Base-by-base conservation (phyloP, 2,329 filamentous ascomycete genomes). In the Polychaeton citri region DNA sequence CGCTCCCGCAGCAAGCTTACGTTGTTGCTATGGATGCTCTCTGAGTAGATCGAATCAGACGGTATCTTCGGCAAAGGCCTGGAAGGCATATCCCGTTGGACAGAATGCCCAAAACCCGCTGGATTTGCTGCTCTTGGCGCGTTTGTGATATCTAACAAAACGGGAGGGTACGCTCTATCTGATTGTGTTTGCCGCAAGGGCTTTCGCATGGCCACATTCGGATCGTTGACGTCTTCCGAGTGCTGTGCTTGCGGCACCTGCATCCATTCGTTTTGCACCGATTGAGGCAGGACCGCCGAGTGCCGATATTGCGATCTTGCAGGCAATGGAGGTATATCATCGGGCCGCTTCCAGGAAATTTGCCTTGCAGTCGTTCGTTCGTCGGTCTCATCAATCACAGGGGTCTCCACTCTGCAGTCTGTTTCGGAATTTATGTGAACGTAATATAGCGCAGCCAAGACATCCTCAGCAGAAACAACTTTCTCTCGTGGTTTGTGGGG, bases 381-480 rank as follows among this genome's bases (percentile, higher is more conserved):
- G n/a, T n/a, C n/a, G n/a, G n/a, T n/a, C n/a, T n/a, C n/a, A n/a
- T n/a, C n/a, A n/a, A n/a, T n/a, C n/a, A n/a, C n/a, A n/a, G n/a
- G n/a, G n/a, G n/a, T n/a, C n/a, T n/a, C n/a, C n/a, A 57, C 58
- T 41, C 61, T 55, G 38, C 82, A 73, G 26, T 74, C 67, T 3
- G 74, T 71, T 2, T 71, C 67, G 10, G 38, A 39, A 40, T 84
- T 72, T 26, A 92, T 72, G 59, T 96, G 88, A 36, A 95, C 66
- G 55, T 90, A 96, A 61, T 96, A 98, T 4, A 98, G 69, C 10
- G 81, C 93, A 49, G 77, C 84, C 38, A 80, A 75, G 33, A 98
- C 79, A 54, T 95, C 88, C 54, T 87, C 79, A 31, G 74, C 78
- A 0, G 85, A 92, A 43, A 98, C 84, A 41, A 85, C 88, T 57